Evolutionary conservation across 306 rosid genomes (phyloP), one percentile per base, ranked within the genome.

Genomic region (Cyamopsis tetragonoloba): DNA sequence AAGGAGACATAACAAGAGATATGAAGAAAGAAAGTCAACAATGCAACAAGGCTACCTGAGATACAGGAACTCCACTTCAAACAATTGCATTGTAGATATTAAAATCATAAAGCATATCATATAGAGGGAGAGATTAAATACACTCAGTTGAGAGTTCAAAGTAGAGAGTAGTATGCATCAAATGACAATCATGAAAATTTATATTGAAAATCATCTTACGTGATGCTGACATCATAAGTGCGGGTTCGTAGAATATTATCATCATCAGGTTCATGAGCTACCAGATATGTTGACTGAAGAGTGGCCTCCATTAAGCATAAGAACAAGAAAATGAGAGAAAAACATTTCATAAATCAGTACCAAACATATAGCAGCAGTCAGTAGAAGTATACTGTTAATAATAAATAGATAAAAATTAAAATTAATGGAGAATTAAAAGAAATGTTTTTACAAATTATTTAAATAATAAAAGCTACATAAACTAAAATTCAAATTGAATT

Each of bases 181-280:
- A 56, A 64, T 19, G 43, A 31, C 18, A 24, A 53, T 42, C 37
- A 47, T 46, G n/a, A 71, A 80, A 17, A 66, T 13, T 39, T 48
- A 56, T 30, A 63, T 27, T 9, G 67, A 70, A 77, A 63, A 28
- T 49, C 59, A 68, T 71, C 96, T 81, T 88, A 93, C 97, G 99
- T 86, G 71, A 93, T 88, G 87, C 92, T 90, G 74, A 93, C 85
- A 59, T 89, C 99, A 38, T 93, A 90, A 1, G 99, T 90, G 68
- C 97, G 87, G 28, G 99, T 93, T 26, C 92, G 87, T 53, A 93
- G 80, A 73, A 90, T 93, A 75, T 93, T 88, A 76, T 93, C 97
- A 58, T 93, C 91, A 10, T 88, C 96, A 65, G 99, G 96, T 72
- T 90, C 99, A 32, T 83, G 93, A 31, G 91, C 97, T 61, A 87